Conservation (phyloP, 257 asterid species). For the Salvia miltiorrhiza region DNA sequence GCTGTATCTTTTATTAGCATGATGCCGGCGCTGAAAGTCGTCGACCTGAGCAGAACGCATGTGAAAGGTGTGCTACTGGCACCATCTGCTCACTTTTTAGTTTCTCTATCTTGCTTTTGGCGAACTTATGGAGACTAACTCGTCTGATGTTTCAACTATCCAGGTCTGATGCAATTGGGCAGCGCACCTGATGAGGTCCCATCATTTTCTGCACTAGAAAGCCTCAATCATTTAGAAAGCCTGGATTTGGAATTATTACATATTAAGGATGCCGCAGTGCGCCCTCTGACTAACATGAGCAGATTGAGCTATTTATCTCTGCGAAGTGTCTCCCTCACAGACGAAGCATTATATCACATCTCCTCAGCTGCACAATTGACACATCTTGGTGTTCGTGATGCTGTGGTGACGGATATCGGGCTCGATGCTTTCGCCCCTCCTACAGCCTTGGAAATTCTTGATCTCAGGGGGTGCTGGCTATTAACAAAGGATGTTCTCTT, state of each 20-base stretch:
- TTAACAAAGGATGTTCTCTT: slow-evolving; percentile 49
- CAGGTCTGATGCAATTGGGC: slow-evolving; percentile 45
- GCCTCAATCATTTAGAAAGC: slow-evolving; percentile 56
- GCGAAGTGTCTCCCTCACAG: slow-evolving; percentile 54
- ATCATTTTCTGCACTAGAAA: slow-evolving; percentile 49
- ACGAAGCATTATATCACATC: slow-evolving; percentile 45
- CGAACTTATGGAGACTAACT: not conserved
- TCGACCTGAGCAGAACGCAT: slow-evolving; percentile 59
- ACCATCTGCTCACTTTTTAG: not conserved
- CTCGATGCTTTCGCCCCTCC: slow-evolving; percentile 55
- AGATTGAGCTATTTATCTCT: slow-evolving; percentile 55
- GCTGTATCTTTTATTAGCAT: slow-evolving; percentile 58
- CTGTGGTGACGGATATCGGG: slow-evolving; percentile 60
- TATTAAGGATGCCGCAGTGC: slow-evolving; percentile 49
- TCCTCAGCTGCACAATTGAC: slow-evolving; percentile 43
- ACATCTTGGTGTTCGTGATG: slow-evolving; percentile 55
- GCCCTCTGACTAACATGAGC: slow-evolving; percentile 45
- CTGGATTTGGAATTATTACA: slow-evolving; percentile 60
- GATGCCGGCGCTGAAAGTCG: slow-evolving; percentile 65
- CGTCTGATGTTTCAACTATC: slow-evolving; percentile 8
- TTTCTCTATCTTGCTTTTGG: slow-evolving; percentile 2
- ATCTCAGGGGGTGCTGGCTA: slow-evolving; percentile 92
- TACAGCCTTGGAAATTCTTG: slow-evolving; percentile 52
- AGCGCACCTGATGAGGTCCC: slow-evolving; percentile 31
- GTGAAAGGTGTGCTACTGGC: slow-evolving; percentile 61